These are phyloP conservation scores for Geum urbanum DNA, from an alignment of 306 rosid genomes.

Conservation along the genomic window DNA sequence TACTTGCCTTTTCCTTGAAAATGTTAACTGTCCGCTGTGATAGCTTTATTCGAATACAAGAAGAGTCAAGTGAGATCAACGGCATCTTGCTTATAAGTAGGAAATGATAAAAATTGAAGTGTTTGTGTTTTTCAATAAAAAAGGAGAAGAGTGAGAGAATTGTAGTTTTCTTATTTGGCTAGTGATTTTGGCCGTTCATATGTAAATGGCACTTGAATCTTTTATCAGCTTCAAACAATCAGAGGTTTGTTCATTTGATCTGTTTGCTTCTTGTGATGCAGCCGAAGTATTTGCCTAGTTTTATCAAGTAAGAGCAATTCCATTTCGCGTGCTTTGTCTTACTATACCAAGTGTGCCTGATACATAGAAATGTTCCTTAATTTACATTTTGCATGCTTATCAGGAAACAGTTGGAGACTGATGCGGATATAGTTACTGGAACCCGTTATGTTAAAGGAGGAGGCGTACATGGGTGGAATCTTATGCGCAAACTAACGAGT, in stretches of 20 bases:
- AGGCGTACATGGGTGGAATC: slow-evolving; percentile 99
- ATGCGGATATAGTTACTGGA: slow-evolving; percentile 90
- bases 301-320: slow-evolving; percentile 57
- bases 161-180: not conserved
- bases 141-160: not conserved
- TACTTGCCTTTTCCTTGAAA: not conserved
- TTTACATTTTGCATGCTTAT: slow-evolving; percentile 9
- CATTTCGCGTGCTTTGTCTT: slow-evolving; percentile 13
- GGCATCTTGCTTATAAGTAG: not conserved
- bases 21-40: not conserved
- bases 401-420: slow-evolving; percentile 73
- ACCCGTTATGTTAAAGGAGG: slow-evolving; percentile 94
- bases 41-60: not conserved
- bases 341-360: slow-evolving; percentile 1
- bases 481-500: slow-evolving; percentile 97
- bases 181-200: slow-evolving; percentile 1
- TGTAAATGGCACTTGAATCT: slow-evolving; percentile 5
- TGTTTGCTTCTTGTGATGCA: slow-evolving; percentile 38
- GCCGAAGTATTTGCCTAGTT: slow-evolving; percentile 91
- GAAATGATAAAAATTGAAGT: not conserved
- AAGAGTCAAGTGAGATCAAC: not conserved
- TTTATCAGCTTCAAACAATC: slow-evolving; percentile 11
- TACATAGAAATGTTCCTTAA: not conserved
- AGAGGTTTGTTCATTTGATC: slow-evolving; percentile 23
- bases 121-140: not conserved